phyloP scores from a whole-genome alignment of 2,329 filamentous ascomycete species.

The Hawksworthiomyces lignivorus region DNA sequence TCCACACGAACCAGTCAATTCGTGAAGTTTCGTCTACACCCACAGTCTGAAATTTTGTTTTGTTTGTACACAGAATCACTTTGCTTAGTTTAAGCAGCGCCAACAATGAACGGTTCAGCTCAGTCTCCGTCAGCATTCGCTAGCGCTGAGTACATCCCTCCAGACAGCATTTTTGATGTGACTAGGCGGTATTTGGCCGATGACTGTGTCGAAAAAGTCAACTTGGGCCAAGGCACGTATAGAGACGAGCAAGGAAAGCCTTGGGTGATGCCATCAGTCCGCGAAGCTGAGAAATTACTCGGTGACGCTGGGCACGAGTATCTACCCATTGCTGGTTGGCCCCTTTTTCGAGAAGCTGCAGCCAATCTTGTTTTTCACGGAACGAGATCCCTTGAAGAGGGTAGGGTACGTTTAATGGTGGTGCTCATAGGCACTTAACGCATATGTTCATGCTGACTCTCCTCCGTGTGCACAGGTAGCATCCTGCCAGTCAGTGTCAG shows the following conservation, averaged over 20 bases:
- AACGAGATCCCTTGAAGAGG: too few species aligned
- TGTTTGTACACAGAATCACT: too few species aligned
- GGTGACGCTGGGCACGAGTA: constrained; percentile 94
- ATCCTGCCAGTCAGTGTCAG: constrained; percentile 89
- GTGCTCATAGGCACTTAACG: too few species aligned
- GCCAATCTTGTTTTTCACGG: constrained; percentile 53
- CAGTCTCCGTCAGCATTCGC: not conserved
- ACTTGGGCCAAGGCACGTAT: constrained; percentile 62
- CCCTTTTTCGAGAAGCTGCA: constrained; percentile 75
- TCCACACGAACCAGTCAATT: too few species aligned
- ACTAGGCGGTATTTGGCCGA: constrained; percentile 26
- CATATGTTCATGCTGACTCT: too few species aligned
- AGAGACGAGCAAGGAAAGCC: constrained; percentile 91
- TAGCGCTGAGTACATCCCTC: constrained; percentile 3
- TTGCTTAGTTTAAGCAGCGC: not conserved
- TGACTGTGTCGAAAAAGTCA: constrained; percentile 19
- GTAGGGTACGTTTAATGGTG: too few species aligned
- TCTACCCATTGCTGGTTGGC: constrained; percentile 83
- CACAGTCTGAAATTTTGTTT: too few species aligned
- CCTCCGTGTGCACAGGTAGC: too few species aligned
- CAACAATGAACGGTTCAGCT: not conserved
- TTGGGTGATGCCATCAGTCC: constrained; percentile 87
- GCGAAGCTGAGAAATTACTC: constrained; percentile 79
- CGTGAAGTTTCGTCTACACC: too few species aligned
- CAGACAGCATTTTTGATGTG: constrained; percentile 25